phyloP scores from a whole-genome alignment of 177 flowering plant genomes.

The Vitis hybrid region DNA sequence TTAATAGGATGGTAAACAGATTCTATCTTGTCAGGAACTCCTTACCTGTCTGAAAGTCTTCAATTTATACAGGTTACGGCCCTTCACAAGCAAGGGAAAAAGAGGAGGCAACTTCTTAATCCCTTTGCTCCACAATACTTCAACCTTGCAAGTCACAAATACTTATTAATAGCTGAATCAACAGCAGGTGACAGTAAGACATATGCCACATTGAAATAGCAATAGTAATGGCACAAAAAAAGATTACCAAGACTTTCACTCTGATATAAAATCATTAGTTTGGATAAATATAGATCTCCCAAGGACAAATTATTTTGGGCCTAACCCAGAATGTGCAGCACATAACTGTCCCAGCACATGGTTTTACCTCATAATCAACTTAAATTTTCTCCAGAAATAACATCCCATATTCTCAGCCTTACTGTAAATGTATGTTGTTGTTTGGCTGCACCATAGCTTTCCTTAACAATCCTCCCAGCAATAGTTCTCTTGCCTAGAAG shows the following conservation, averaged over 20 bases:
- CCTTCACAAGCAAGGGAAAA: constrained; percentile 70
- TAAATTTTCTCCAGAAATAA: constrained; percentile 6
- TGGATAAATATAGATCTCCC: background rate
- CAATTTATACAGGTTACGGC: constrained; percentile 63
- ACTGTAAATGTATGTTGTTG: constrained; percentile 86
- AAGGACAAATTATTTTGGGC: background rate
- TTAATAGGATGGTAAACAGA: background rate
- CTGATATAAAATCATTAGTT: background rate
- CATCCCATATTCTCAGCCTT: constrained; percentile 15
- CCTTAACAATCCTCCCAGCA: constrained; percentile 68
- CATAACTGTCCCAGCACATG: background rate
- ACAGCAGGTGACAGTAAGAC: background rate
- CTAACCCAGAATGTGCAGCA: background rate
- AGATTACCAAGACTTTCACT: background rate
- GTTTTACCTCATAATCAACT: background rate
- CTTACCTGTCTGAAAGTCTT: constrained; percentile 66
- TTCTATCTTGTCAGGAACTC: background rate
- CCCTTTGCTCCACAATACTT: constrained; percentile 72
- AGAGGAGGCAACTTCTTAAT: constrained; percentile 53
- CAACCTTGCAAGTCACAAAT: constrained; percentile 45
- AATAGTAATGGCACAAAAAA: background rate
- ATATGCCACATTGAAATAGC: background rate
- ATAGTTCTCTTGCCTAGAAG: constrained; percentile 52
- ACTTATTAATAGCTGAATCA: constrained; percentile 3
- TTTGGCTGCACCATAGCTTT: constrained; percentile 74